phyloP scores from a whole-genome alignment of 225 moss, liverwort and hornwort species.

The Rhytidiadelphus loreus region DNA sequence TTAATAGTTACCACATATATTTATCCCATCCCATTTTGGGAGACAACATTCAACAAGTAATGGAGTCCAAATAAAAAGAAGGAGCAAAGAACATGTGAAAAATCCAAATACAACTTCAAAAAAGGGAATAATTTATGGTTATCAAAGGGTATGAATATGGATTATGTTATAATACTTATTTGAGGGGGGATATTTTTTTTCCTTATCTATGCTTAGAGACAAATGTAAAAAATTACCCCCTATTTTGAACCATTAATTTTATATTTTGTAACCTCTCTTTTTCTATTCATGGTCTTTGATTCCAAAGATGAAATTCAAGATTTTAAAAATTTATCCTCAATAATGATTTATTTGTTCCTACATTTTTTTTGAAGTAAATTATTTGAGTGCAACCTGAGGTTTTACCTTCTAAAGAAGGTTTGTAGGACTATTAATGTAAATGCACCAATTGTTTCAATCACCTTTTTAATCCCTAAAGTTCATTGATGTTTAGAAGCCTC shows the following conservation, averaged over 20 bases:
- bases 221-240: background rate
- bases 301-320: background rate
- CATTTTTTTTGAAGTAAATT: background rate
- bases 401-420: rapidly evolving
- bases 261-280: too few relatives aligned
- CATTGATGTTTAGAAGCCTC: background rate
- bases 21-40: background rate
- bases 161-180: background rate
- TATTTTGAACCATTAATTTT: background rate
- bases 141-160: background rate
- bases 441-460: background rate
- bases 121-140: rapidly evolving
- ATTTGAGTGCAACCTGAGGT: background rate
- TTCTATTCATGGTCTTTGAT: background rate
- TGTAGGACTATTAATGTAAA: background rate
- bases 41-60: background rate
- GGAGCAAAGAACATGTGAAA: background rate
- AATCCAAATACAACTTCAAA: background rate
- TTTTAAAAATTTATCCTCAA: rapidly evolving
- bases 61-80: background rate
- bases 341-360: background rate
- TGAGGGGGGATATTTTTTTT: background rate
- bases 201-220: rapidly evolving
- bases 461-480: background rate
- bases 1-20: background rate